Evolutionary conservation across 202 grass and related monocot genomes (phyloP).

Genomic region (Zoysia matrella): DNA sequence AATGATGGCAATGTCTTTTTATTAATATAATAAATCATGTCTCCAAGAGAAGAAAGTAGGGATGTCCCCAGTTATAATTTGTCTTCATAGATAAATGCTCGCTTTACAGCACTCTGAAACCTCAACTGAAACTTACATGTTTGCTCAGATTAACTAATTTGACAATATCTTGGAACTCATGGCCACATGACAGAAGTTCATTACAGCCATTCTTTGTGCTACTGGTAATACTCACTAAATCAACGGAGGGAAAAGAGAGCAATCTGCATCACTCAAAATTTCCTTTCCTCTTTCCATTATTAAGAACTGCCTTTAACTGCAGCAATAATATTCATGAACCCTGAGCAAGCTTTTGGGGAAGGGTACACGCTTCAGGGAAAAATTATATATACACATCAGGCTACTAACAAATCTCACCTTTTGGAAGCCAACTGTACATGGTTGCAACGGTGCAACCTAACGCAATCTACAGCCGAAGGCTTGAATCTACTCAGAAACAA

Average conservation of each 20-base stretch:
- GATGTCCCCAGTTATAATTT: background rate
- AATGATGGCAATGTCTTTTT: constrained; percentile 18
- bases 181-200: constrained; percentile 17
- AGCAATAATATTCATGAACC: constrained; percentile 17
- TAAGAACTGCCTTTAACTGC: constrained; percentile 34
- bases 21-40: constrained; percentile 14
- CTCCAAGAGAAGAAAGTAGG: background rate
- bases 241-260: constrained; percentile 42
- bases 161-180: constrained; percentile 2
- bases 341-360: constrained; percentile 21
- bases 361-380: constrained; percentile 42
- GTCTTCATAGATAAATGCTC: constrained; percentile 14
- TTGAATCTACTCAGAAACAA: constrained; percentile 43
- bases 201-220: constrained; percentile 11
- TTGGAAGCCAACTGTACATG: constrained; percentile 48
- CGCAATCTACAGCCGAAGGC: constrained; percentile 35
- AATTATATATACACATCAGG: constrained; percentile 56
- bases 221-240: constrained; percentile 15
- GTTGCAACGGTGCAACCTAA: constrained; percentile 19
- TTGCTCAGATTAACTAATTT: constrained; percentile 15
- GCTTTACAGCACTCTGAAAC: constrained; percentile 17
- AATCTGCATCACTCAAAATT: constrained; percentile 53
- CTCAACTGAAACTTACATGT: constrained; percentile 28
- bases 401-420: constrained; percentile 46
- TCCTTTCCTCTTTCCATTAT: constrained; percentile 47